Base-by-base conservation (phyloP, 2,329 filamentous ascomycete genomes). In the Arthrobotrys sinensis region DNA sequence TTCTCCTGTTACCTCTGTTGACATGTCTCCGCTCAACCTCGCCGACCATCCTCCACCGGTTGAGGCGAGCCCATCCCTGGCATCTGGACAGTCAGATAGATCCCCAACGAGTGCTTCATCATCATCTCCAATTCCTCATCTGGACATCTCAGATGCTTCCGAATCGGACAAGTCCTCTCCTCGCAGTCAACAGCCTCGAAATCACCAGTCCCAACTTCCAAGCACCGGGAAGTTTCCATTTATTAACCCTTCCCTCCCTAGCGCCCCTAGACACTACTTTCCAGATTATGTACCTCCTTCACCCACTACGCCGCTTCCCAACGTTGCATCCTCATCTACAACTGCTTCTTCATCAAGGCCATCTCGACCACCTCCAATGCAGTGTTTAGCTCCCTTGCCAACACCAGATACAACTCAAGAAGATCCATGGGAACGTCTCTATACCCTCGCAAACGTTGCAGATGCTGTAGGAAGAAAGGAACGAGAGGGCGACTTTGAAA, bases 361-460 rank as follows among this genome's bases (percentile, higher is more conserved):
- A 21, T 19, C 19, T 12, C 32, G 36, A 60, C 14, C 19, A 6
- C 11, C 10, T 8, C 36, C 2, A 3, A 28, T 43, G 36, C 8
- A 21, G 8, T 7, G n/a, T 48, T 8, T n/a, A 10, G 5, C 7
- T 11, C 43, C n/a, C 19, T 11, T 2, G 36, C n/a, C 52, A 21
- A 21, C 14, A 21, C 32, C n/a, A 6, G 0, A 52, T 19, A 14
- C 43, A 24, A 1, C 7, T 4, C 34, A 50, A 55, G 65, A 45
- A 8, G 48, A 43, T 2, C 36, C 57, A 4, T 77, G 46, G 55
- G 72, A 57, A 0, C 53, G 60, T 24, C 34, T 77, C 8, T 10
- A 66, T n/a, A 77, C 72, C 2, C 60, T 77, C 3, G 57, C 48
- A n/a, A 36, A 60, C 21, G 32, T 77, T 40, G 72, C 65, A 7